Conservation (phyloP, 2,329 filamentous ascomycete genomes). For the Metarhizium sp. region DNA sequence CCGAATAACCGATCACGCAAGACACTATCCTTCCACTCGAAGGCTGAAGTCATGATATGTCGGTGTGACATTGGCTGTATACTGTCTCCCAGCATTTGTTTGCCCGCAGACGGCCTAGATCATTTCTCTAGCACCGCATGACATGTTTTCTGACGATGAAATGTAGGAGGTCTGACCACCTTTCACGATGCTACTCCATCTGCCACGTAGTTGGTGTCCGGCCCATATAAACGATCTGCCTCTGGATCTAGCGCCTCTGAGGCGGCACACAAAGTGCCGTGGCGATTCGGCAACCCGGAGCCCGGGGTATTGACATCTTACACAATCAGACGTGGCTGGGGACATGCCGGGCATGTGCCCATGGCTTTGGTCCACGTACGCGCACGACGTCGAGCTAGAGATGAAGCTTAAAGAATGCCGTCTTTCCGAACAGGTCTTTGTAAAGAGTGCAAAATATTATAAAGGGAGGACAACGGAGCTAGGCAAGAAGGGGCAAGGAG, state of each 20-base stretch:
- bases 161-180: background rate
- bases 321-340: background rate
- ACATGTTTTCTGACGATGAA: background rate
- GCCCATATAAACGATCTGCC: background rate
- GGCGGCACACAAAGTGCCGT: background rate
- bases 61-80: background rate
- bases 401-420: background rate
- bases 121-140: background rate
- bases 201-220: background rate
- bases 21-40: background rate
- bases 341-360: background rate
- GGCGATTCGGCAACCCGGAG: background rate
- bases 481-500: no score
- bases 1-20: background rate
- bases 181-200: background rate
- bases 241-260: background rate
- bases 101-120: background rate
- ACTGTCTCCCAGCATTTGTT: background rate
- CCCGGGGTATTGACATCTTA: background rate
- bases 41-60: background rate
- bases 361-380: background rate
- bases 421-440: background rate
- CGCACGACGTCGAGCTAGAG: no score
- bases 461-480: no score
- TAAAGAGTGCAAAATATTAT: background rate